Conservation (phyloP, 768 basidiomycete species). For the Serendipita sp. region DNA sequence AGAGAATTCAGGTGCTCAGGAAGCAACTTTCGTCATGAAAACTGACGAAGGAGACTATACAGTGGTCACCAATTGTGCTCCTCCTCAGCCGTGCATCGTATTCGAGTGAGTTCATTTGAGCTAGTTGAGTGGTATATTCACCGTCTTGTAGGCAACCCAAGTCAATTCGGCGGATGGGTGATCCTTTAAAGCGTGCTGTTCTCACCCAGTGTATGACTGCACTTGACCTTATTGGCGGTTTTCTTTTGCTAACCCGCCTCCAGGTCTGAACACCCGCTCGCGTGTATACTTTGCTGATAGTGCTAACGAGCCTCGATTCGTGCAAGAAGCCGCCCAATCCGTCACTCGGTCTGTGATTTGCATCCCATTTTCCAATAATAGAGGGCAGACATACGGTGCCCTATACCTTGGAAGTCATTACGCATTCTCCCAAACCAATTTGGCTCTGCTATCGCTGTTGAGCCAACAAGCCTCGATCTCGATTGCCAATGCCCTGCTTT, state of each 20-base stretch:
- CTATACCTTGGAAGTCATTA: constrained; percentile 53
- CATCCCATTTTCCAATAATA: constrained; percentile 57
- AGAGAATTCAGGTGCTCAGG: constrained; percentile 55
- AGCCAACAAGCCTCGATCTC: constrained; percentile 65
- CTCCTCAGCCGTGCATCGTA: constrained; percentile 46
- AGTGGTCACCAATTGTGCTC: constrained; percentile 48
- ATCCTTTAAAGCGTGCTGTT: constrained; percentile 51
- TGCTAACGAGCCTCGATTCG: constrained; percentile 47
- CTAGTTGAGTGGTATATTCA: constrained; percentile 6
- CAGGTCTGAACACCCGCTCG: constrained; percentile 54
- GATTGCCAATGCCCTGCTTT: constrained; percentile 57
- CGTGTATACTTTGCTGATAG: constrained; percentile 45
- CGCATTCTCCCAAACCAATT: constrained; percentile 42
- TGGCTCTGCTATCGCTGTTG: constrained; percentile 46
- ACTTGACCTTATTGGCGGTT: too few species aligned
- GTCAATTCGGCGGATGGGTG: constrained; percentile 39
- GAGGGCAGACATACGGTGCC: constrained; percentile 59
- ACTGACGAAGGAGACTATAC: constrained; percentile 57
- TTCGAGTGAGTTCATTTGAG: constrained; percentile 37
- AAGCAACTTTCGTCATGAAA: constrained; percentile 51
- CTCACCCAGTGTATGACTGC: constrained; percentile 42
- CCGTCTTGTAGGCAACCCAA: constrained; percentile 34
- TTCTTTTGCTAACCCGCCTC: neutral
- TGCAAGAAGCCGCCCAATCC: constrained; percentile 43
- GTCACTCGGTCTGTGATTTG: constrained; percentile 47